Evolutionary conservation across 495 filamentous ascomycete species (phyloP).

Genomic region (Ascodesmis nigricans): DNA sequence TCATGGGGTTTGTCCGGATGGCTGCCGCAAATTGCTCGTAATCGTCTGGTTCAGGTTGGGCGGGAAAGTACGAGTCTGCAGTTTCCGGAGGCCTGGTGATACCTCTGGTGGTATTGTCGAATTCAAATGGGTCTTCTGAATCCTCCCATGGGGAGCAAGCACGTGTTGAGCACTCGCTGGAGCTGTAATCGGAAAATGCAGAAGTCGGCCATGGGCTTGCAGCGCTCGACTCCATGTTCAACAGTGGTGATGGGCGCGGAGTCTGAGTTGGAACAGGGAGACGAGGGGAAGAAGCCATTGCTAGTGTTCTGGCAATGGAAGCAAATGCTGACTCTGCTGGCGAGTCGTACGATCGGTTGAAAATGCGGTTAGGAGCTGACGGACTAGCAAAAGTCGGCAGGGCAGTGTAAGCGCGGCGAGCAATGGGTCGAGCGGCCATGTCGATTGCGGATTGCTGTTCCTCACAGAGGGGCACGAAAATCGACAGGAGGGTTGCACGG

Average conservation of each 20-base stretch:
- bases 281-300: slow-evolving; percentile 8
- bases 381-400: neutral
- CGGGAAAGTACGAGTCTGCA: neutral
- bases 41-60: slow-evolving; percentile 9
- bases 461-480: neutral
- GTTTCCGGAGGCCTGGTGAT: neutral
- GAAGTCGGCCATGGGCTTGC: slow-evolving; percentile 18
- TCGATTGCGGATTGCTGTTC: neutral
- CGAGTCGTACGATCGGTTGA: slow-evolving; percentile 11
- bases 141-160: slow-evolving; percentile 18
- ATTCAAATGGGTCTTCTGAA: slow-evolving; percentile 19
- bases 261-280: slow-evolving; percentile 10
- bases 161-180: slow-evolving; percentile 15
- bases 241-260: too few relatives aligned
- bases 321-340: slow-evolving; percentile 17
- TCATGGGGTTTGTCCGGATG: slow-evolving; percentile 13
- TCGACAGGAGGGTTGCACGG: slow-evolving; percentile 8
- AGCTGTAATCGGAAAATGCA: slow-evolving; percentile 21
- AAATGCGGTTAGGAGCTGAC: neutral
- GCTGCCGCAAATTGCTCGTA: slow-evolving; percentile 17
- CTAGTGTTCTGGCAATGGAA: slow-evolving; percentile 13
- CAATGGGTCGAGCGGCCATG: neutral
- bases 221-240: neutral
- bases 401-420: neutral
- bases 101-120: slow-evolving; percentile 1